Evolutionary conservation across 2,329 filamentous ascomycete species (phyloP).

Genomic region (Leptographium procerum): DNA sequence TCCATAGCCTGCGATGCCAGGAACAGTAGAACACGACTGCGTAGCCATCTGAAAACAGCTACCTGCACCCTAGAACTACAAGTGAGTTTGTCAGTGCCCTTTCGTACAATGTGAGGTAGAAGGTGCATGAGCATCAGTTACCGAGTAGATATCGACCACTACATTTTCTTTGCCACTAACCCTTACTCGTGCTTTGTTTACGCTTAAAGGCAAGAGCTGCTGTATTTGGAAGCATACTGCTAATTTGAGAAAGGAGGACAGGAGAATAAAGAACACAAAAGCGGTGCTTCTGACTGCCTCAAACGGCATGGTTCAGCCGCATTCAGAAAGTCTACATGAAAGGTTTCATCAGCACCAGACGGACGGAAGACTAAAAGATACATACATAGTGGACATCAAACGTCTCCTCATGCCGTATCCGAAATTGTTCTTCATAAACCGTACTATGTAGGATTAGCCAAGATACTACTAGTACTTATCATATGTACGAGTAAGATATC

Average conservation of each 20-base stretch:
- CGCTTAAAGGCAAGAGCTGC: not conserved
- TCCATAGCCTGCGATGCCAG: not conserved
- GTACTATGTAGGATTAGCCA: no score
- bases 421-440: no score
- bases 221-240: not conserved
- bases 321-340: no score
- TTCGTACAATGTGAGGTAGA: no score
- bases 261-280: not conserved
- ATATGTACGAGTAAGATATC: no score
- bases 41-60: no score
- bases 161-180: no score
- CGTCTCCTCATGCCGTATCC: not conserved
- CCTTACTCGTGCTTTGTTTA: not conserved
- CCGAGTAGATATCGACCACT: no score
- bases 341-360: not conserved
- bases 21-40: not conserved
- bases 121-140: no score
- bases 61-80: no score
- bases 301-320: not conserved
- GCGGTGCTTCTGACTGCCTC: not conserved
- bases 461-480: no score
- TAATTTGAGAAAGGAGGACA: not conserved
- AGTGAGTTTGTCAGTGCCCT: no score
- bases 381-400: not conserved
- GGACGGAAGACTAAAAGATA: not conserved